These are phyloP conservation scores for Forsythia viridissima DNA, from an alignment of 257 asterid genomes.

Conservation along the genomic window DNA sequence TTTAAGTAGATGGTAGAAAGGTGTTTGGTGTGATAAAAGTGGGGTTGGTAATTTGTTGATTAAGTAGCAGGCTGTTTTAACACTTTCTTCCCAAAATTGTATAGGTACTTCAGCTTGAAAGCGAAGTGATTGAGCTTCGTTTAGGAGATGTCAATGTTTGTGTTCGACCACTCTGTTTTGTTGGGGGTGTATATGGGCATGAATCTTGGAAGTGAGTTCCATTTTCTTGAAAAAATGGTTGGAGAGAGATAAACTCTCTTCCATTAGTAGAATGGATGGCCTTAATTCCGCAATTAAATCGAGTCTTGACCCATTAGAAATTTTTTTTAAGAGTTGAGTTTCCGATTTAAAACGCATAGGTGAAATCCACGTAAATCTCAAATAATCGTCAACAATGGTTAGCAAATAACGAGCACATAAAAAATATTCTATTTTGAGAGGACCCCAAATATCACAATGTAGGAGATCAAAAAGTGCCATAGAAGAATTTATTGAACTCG, in stretches of 20 bases:
- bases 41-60: not conserved
- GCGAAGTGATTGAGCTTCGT: not conserved
- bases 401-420: not conserved
- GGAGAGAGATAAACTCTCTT: not conserved
- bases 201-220: not conserved
- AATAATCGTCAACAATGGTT: conserved; percentile 12
- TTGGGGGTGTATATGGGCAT: not conserved
- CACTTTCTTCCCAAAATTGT: not conserved
- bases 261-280: not conserved
- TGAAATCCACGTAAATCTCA: conserved; percentile 1
- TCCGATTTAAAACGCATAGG: not conserved
- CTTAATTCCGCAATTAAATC: not conserved
- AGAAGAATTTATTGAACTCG: not conserved
- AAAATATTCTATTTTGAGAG: not conserved
- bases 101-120: not conserved
- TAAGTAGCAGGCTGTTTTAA: not conserved
- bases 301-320: not conserved
- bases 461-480: conserved; percentile 1
- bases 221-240: not conserved
- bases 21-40: not conserved
- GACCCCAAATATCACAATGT: conserved; percentile 5
- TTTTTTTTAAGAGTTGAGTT: not conserved
- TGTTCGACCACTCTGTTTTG: not conserved
- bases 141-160: not conserved
- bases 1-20: not conserved